phyloP scores from a whole-genome alignment of 164 flowering plant genomes.

The Platanus orientalis region DNA sequence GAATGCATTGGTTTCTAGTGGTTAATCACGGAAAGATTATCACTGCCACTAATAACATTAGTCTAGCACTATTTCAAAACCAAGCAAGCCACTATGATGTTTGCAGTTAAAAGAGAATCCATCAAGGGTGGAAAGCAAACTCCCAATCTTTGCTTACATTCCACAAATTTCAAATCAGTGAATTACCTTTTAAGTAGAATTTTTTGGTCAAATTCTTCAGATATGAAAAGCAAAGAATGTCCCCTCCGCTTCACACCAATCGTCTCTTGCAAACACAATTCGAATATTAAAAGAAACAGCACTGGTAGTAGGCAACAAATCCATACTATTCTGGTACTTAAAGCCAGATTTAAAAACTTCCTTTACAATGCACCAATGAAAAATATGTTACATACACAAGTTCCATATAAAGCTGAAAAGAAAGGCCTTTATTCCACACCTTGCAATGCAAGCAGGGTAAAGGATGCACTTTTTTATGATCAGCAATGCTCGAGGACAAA shows the following conservation, averaged over 20 bases:
- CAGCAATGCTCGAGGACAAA: slow-evolving; percentile 26
- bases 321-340: slow-evolving; percentile 21
- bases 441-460: slow-evolving; percentile 34
- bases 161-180: slow-evolving; percentile 9
- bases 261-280: slow-evolving; percentile 80
- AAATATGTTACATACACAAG: slow-evolving; percentile 69
- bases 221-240: slow-evolving; percentile 49
- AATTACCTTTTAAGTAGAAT: slow-evolving; percentile 39
- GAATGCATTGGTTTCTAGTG: no score
- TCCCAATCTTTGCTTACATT: slow-evolving; percentile 7
- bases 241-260: slow-evolving; percentile 65
- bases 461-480: slow-evolving; percentile 25
- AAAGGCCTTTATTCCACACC: slow-evolving; percentile 52
- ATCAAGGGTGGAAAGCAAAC: slow-evolving; percentile 5
- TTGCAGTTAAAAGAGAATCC: neutral
- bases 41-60: neutral
- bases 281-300: slow-evolving; percentile 44
- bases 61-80: neutral
- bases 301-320: slow-evolving; percentile 8
- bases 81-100: neutral
- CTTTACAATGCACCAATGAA: slow-evolving; percentile 41
- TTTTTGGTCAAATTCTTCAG: slow-evolving; percentile 42
- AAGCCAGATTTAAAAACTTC: slow-evolving; percentile 30
- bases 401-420: slow-evolving; percentile 31
- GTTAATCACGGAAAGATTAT: neutral